Evolutionary conservation across 352 stramenopile species (phyloP).

Genomic region (Salisapilia sapeloensis): DNA sequence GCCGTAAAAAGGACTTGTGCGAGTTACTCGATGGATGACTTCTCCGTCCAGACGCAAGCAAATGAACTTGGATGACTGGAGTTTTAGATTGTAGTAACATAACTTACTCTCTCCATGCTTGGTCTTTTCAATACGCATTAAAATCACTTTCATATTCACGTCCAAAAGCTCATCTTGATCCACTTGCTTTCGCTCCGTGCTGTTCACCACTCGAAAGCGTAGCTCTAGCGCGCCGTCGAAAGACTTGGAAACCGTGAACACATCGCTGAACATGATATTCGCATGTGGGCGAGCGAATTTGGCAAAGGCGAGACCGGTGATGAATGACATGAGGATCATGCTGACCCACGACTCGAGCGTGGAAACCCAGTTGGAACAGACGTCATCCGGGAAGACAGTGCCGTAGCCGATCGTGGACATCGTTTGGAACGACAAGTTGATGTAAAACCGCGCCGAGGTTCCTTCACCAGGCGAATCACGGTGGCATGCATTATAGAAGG

Average conservation of each 20-base stretch:
- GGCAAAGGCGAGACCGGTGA: conserved; percentile 42
- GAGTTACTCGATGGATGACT: conserved; percentile 23
- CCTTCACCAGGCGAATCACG: conserved; percentile 1
- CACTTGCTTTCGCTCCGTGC: conserved; percentile 16
- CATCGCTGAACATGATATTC: conserved; percentile 29
- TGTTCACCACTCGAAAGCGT: conserved; percentile 38
- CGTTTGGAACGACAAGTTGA: conserved; percentile 44
- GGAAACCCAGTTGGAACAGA: conserved; percentile 32
- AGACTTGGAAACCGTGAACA: conserved; percentile 20
- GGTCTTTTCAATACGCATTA: conserved; percentile 37
- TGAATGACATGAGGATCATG: conserved; percentile 37
- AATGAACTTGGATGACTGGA: conserved; percentile 28
- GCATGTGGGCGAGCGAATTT: conserved; percentile 35
- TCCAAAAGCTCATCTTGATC: conserved; percentile 32
- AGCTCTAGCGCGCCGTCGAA: conserved; percentile 16
- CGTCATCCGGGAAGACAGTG: conserved; percentile 17
- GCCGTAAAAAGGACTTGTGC: conserved; percentile 21
- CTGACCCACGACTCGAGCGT: conserved; percentile 30
- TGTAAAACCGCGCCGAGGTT: conserved; percentile 17
- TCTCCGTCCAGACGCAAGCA: conserved; percentile 23
- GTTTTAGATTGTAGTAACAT: conserved; percentile 40
- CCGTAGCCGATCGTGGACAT: conserved; percentile 41
- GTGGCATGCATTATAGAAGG: conserved; percentile 21
- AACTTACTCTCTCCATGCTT: conserved; percentile 21
- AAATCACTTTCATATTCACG: conserved; percentile 36